phyloP scores from a whole-genome alignment of 2,329 filamentous ascomycete genomes.

The Ambrosiella cleistominuta region DNA sequence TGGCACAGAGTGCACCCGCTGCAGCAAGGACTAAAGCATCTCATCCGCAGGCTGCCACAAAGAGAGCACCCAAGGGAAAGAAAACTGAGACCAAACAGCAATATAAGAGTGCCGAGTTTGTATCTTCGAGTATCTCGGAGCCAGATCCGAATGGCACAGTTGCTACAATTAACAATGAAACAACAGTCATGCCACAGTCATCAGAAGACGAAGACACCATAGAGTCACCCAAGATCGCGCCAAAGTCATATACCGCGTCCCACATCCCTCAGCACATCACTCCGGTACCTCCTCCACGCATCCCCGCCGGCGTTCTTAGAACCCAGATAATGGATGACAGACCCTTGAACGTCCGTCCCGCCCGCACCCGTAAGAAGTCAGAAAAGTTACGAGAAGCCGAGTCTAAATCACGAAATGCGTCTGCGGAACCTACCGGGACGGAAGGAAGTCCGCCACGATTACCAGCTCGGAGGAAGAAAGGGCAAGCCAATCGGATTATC shows the following conservation, averaged over 20 bases:
- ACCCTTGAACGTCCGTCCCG: not conserved
- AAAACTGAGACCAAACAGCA: not conserved
- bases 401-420: not conserved
- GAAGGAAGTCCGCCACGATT: conserved; percentile 3
- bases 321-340: not conserved
- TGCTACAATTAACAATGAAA: not conserved
- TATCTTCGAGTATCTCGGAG: conserved; percentile 5
- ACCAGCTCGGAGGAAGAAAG: not conserved
- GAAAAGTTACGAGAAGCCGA: not conserved
- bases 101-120: conserved; percentile 1
- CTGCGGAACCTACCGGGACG: not conserved
- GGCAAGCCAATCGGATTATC: conserved; percentile 1
- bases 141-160: not conserved
- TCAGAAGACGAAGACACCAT: conserved; percentile 2
- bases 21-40: too few relatives aligned
- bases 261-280: not conserved
- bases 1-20: not conserved
- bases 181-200: not conserved
- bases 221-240: not conserved
- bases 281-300: not conserved
- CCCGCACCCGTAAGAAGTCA: not conserved
- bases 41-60: too few relatives aligned
- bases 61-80: not conserved
- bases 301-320: not conserved
- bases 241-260: conserved; percentile 1